Evolutionary conservation across 306 rosid species (phyloP).

Genomic region (Vachellia collinsii): DNA sequence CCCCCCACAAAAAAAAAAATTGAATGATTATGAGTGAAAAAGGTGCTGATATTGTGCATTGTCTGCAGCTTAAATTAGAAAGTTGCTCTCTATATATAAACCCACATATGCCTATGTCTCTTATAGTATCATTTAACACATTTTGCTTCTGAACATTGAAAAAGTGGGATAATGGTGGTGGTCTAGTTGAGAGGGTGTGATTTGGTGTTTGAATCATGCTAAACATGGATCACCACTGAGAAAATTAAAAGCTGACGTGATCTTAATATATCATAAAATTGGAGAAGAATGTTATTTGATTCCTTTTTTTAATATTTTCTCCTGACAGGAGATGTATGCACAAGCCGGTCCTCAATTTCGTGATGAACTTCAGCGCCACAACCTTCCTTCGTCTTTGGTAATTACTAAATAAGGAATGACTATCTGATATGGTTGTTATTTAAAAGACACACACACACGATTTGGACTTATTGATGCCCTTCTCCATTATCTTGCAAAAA

Average conservation of each 20-base stretch:
- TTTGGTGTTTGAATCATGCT: constrained; percentile 37
- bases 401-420: constrained; percentile 25
- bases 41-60: constrained; percentile 11
- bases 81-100: constrained; percentile 4
- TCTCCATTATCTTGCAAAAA: constrained; percentile 29
- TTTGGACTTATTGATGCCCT: constrained; percentile 31
- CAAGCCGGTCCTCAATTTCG: constrained; percentile 97
- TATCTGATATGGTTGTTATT: constrained; percentile 29
- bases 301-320: constrained; percentile 21
- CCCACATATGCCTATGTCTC: constrained; percentile 16
- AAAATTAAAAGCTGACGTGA: constrained; percentile 9
- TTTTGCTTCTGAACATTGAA: constrained; percentile 22
- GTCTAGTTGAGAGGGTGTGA: constrained; percentile 10
- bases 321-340: constrained; percentile 86
- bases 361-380: constrained; percentile 91
- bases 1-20: too few species aligned
- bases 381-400: constrained; percentile 89
- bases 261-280: constrained; percentile 24
- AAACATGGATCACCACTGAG: constrained; percentile 4
- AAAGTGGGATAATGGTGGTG: constrained; percentile 31
- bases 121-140: constrained; percentile 15
- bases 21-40: constrained; percentile 3
- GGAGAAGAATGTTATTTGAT: constrained; percentile 5
- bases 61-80: constrained; percentile 15
- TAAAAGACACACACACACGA: constrained; percentile 9